Base-by-base conservation (phyloP, 768 basidiomycete genomes). In the Pulveroboletus sp. region DNA sequence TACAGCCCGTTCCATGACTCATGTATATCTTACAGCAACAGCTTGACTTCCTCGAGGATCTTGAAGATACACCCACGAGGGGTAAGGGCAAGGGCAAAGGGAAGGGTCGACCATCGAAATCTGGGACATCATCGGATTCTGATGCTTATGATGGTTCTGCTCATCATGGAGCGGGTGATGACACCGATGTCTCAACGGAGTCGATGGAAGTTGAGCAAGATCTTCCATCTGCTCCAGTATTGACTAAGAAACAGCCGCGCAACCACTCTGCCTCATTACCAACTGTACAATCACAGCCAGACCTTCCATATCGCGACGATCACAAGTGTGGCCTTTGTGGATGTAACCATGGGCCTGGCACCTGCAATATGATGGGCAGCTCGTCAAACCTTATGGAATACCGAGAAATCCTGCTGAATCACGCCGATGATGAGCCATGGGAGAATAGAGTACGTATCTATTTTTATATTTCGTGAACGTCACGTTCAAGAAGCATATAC, bases 301-400 rank as follows among this genome's bases (percentile, higher is more conserved):
- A 40, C 16, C 19, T 54, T 27, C 37, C 24, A 36, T 34, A 42
- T 40, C 27, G 21, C n/a, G 55, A 55, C 36, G 21, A 49, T 38
- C 53, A 48, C 38, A 31, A 47, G 17, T 91, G 89, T 61, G 80
- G 84, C 10, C 69, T 92, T 17, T 92, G 89, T 63, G 79, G 78
- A 32, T 56, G 51, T 16, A 55, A 49, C 10, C 86, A 89, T 57
- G 77, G 70, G 14, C 65, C 67, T 40, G 74, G 75, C 24, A 55
- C 58, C 10, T 91, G 89, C 59, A 61, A 60, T 20, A 87, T 91
- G 88, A 80, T 78, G 7, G 75, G 82, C 20, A 73, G 69, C 42
- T 80, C 85, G 16, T 75, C 80, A 47, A 80, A 88, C 61, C 72
- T 91, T 19, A 77, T 79, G 12, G 81, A 87, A 56, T 90, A 81